Base-by-base conservation (phyloP, 805 yeast species). In the Yarrowia sp. region DNA sequence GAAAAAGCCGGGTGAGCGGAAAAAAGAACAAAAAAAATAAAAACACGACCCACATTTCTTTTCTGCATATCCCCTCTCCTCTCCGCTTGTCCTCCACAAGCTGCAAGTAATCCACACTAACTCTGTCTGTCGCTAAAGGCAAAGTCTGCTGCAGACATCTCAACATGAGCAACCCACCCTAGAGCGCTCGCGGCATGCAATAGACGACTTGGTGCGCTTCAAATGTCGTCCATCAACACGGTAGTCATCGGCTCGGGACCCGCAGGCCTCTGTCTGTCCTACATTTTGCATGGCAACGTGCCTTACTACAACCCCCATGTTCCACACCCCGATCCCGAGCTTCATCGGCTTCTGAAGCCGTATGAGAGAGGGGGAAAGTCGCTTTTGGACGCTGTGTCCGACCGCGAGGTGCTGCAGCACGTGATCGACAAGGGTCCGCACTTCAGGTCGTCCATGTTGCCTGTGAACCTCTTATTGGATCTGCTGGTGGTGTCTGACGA, bases 211-310 rank as follows among this genome's bases (percentile, higher is more conserved):
- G 32, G 27, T 12, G 10, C 22, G 22, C 7, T 9, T 4, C 51
- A 21, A 33, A n/a, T 29, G 32, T 33, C 35, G 60, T 22, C 62
- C 10, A 44, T 58, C 25, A 32, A 55, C 46, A 55, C 61, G 61
- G 61, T 55, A 2, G 24, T 55, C 36, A 13, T 67, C 31, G 75
- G 75, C 35, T 62, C 63, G 39, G 75, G 75, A 10, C 75, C 75
- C 12, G 65, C 74, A 14, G 75, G 71, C 5, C 63, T 72, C 35
- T 35, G 68, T 35, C 64, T 72, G 39, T 71, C 74, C 22, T 72
- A 64, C 60, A 68, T 72, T 24, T 65, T 72, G 33, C 63, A 66
- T 38, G 75, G 75, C 13, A 65, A 72, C 60, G 63, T 66, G 6
- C 75, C 75, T 4, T 62, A 62, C 38, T 72, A 72, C 44, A 68